phyloP scores from a whole-genome alignment of 345 rosid species.

The Eucalyptus paniculata region DNA sequence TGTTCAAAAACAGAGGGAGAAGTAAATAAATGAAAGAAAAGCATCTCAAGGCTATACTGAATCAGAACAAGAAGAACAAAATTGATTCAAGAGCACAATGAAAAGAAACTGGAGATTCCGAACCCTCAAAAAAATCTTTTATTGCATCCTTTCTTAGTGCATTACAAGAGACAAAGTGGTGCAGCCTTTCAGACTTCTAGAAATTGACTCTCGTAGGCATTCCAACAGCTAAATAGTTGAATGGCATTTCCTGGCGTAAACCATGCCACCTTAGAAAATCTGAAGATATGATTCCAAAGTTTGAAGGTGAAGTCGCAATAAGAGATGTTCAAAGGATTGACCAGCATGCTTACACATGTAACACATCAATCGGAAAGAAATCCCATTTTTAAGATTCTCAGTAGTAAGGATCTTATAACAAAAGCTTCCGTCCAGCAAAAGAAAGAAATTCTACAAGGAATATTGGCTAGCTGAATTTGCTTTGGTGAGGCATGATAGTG shows the following conservation, averaged over 20 bases:
- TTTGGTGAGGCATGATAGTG: not conserved
- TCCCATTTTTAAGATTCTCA: not conserved
- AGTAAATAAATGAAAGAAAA: not conserved
- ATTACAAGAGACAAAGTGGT: not conserved
- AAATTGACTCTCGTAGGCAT: not conserved
- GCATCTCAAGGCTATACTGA: not conserved
- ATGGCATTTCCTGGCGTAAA: not conserved
- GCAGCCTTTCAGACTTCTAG: not conserved
- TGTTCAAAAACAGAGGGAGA: not conserved
- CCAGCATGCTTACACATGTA: not conserved
- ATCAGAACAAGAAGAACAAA: not conserved
- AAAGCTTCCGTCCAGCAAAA: not conserved
- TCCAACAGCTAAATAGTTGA: not conserved
- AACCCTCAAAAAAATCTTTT: not conserved
- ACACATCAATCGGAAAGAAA: not conserved
- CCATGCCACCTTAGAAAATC: not conserved
- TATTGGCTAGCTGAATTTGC: not conserved
- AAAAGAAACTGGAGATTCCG: not conserved
- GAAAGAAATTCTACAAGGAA: not conserved
- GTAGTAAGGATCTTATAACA: not conserved
- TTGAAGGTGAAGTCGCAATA: not conserved
- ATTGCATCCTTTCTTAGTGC: not conserved
- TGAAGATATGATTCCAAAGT: not conserved
- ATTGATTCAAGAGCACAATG: not conserved
- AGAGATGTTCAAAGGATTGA: not conserved